Conservation (phyloP, 2,329 filamentous ascomycete species). For the Chalaropsis thielavioides region DNA sequence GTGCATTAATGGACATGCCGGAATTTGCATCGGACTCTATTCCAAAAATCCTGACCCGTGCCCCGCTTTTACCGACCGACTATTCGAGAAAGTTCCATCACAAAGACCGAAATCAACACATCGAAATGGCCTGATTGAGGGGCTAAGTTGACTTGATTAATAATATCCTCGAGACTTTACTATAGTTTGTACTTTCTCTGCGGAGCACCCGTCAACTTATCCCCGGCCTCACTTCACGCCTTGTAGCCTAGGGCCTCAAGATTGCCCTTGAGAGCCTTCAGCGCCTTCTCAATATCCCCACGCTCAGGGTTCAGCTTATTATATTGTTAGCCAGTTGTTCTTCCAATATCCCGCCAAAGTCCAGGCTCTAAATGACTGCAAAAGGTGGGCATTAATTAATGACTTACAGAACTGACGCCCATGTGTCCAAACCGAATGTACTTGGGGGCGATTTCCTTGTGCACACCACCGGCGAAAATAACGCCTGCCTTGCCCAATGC, state of each 20-base stretch:
- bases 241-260: slow-evolving; percentile 57
- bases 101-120: neutral
- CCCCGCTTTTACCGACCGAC: slow-evolving; percentile 8
- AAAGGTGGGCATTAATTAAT: slow-evolving; percentile 19
- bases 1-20: neutral
- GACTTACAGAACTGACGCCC: slow-evolving; percentile 72
- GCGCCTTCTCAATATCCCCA: slow-evolving; percentile 69
- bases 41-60: neutral
- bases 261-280: slow-evolving; percentile 60
- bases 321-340: slow-evolving; percentile 1
- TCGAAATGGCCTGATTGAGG: neutral
- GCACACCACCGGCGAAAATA: slow-evolving; percentile 85
- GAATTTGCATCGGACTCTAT: neutral
- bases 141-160: neutral
- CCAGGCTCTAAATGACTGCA: too few relatives aligned
- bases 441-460: slow-evolving; percentile 86
- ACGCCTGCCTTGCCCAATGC: slow-evolving; percentile 75
- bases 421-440: slow-evolving; percentile 97
- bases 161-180: neutral
- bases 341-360: neutral
- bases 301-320: slow-evolving; percentile 59
- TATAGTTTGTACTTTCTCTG: slow-evolving; percentile 8
- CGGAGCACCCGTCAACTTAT: neutral
- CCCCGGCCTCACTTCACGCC: slow-evolving; percentile 14
- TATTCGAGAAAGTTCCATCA: slow-evolving; percentile 8